phyloP scores from a whole-genome alignment of 352 stramenopile genomes.

The Lagenidium giganteum region DNA sequence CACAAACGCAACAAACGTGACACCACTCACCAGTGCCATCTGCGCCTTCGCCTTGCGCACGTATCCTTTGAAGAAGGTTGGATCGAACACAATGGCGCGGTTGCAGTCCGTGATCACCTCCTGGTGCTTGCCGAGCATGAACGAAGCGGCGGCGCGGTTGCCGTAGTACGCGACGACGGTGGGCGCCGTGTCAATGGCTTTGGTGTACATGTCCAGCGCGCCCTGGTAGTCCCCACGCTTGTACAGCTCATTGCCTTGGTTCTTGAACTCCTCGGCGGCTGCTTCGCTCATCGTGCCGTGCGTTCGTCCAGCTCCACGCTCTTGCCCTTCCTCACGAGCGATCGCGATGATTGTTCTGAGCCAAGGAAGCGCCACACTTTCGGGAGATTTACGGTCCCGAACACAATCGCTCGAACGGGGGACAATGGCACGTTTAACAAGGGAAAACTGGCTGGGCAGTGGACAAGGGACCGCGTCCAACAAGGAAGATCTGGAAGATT shows the following conservation, averaged over 20 bases:
- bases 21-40: constrained; percentile 53
- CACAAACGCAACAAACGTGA: not conserved
- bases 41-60: constrained; percentile 81
- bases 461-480: too few relatives aligned
- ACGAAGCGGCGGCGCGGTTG: constrained; percentile 83
- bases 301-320: constrained; percentile 16
- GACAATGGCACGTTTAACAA: too few relatives aligned
- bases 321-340: too few relatives aligned
- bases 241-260: constrained; percentile 87
- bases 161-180: constrained; percentile 80
- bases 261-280: constrained; percentile 66
- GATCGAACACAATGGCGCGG: constrained; percentile 78
- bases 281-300: constrained; percentile 35
- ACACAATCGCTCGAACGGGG: too few relatives aligned
- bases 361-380: too few relatives aligned
- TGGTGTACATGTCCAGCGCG: constrained; percentile 85
- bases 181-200: constrained; percentile 80
- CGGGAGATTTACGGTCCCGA: too few relatives aligned
- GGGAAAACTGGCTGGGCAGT: too few relatives aligned
- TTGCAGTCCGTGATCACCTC: constrained; percentile 88
- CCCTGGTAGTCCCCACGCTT: constrained; percentile 83
- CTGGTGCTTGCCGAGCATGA: constrained; percentile 86
- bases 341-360: too few relatives aligned
- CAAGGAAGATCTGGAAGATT: too few relatives aligned
- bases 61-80: constrained; percentile 85